A percentile compares a stretch with the other conserved stretches of the same genome.
Conservation (phyloP, 495 filamentous ascomycete species). For the Penicillium manginii region DNA sequence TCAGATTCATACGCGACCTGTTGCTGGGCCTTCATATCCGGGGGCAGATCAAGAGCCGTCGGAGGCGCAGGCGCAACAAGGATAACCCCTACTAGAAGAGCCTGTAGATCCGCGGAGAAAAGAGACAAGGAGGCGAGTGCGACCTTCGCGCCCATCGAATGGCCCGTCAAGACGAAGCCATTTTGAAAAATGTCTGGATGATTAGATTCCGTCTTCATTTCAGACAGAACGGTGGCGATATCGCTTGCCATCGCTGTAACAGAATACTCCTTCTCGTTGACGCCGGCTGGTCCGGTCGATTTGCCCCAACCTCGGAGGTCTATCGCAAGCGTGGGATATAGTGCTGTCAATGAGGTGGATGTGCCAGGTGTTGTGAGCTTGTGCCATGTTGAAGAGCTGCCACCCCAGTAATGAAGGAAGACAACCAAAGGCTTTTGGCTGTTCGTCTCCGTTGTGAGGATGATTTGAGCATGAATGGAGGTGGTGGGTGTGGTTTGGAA, state of each 20-base stretch:
- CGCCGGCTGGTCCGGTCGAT: conserved; percentile 33
- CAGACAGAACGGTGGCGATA: conserved; percentile 26
- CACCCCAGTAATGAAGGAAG: conserved; percentile 52
- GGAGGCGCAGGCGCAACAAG: conserved; percentile 43
- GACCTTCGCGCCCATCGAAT: conserved; percentile 52
- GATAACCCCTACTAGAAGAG: conserved; percentile 34
- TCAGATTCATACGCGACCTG: conserved; percentile 34
- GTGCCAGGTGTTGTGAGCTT: conserved; percentile 31
- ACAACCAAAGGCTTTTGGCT: conserved; percentile 30
- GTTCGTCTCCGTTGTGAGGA: neutral
- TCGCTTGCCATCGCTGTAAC: conserved; percentile 38
- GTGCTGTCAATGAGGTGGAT: conserved; percentile 12
- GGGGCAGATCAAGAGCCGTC: conserved; percentile 33
- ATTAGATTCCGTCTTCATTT: conserved; percentile 15
- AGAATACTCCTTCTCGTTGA: conserved; percentile 12
- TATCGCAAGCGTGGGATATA: conserved; percentile 33
- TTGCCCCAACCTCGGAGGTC: conserved; percentile 46
- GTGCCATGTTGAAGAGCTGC: conserved; percentile 42
- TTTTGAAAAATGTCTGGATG: conserved; percentile 16
- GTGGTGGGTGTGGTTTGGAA: conserved; percentile 1
- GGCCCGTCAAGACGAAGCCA: conserved; percentile 41
- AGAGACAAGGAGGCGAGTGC: conserved; percentile 32
- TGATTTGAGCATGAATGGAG: conserved; percentile 17
- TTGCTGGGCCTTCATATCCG: conserved; percentile 42
- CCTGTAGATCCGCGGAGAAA: conserved; percentile 10